Percentiles rank a stretch among this genome's conserved stretches.
Evolutionary conservation across 148 eudicot genomes (phyloP).

Genomic region (Silene latifolia): DNA sequence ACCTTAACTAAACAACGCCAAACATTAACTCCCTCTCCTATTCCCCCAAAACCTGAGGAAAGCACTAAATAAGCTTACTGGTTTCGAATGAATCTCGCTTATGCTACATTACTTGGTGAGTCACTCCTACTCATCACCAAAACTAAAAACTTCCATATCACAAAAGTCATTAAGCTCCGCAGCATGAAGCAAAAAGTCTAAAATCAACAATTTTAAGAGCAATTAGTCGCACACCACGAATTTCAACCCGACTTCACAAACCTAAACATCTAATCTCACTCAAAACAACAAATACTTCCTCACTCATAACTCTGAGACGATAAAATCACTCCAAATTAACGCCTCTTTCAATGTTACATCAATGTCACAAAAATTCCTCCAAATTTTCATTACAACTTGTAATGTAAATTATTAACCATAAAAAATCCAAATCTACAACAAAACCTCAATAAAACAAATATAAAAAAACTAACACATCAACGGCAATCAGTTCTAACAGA

Average conservation of each 20-base stretch:
- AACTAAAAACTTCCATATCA: background rate
- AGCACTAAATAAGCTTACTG: background rate
- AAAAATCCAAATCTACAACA: background rate
- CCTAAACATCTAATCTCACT: constrained; percentile 10
- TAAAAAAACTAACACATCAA: background rate
- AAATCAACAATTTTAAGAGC: background rate
- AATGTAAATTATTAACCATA: background rate
- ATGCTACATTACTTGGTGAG: background rate
- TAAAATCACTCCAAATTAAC: background rate
- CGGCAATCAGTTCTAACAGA: background rate
- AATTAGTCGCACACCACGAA: background rate
- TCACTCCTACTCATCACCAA: background rate
- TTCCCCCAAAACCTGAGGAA: background rate
- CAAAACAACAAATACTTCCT: background rate
- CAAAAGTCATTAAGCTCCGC: background rate
- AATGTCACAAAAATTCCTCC: constrained; percentile 8
- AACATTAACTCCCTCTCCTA: background rate
- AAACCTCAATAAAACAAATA: background rate
- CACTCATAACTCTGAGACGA: background rate
- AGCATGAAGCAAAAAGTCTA: background rate
- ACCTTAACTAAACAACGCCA: background rate
- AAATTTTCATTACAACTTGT: background rate
- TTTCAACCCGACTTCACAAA: background rate
- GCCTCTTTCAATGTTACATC: background rate
- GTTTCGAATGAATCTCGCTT: background rate